These are phyloP conservation scores for Paramecium tetraurelia DNA, from an alignment of 73 alveolate species.

Conservation along the genomic window DNA sequence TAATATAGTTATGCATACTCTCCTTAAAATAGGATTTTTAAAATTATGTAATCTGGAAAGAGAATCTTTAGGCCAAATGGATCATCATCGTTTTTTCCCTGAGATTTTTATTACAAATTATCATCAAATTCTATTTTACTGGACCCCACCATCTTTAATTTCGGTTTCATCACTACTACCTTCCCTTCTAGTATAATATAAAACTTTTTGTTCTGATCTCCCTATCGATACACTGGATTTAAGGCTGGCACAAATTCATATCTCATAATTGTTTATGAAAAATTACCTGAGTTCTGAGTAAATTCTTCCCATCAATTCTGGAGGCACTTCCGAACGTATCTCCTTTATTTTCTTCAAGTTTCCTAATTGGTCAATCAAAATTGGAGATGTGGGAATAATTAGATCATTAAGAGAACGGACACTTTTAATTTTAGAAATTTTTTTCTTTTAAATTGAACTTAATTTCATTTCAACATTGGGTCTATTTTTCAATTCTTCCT, in stretches of 20 bases:
- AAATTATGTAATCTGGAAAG: constrained; percentile 5
- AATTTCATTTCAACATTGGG: neutral
- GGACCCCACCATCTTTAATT: constrained; percentile 36
- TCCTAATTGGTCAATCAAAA: neutral
- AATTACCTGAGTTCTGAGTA: constrained; percentile 36
- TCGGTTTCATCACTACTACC: constrained; percentile 20
- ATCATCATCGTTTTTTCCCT: constrained; percentile 6
- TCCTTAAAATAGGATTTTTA: neutral
- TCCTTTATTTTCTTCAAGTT: neutral
- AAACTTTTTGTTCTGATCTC: neutral
- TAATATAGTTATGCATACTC: neutral
- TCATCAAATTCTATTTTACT: neutral
- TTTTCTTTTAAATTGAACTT: neutral
- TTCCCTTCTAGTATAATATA: constrained; percentile 18
- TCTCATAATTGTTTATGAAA: neutral
- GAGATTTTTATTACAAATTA: neutral
- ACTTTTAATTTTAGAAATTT: neutral
- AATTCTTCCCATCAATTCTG: neutral
- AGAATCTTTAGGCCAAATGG: constrained; percentile 17
- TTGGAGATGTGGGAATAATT: constrained; percentile 15
- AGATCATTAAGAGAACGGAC: neutral
- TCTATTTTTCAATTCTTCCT: neutral
- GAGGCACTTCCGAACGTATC: neutral
- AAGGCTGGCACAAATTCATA: constrained; percentile 37
- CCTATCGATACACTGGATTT: constrained; percentile 11